Base-by-base conservation (phyloP, 1,284 basidiomycete species). In the Leccinum griseonigrum region DNA sequence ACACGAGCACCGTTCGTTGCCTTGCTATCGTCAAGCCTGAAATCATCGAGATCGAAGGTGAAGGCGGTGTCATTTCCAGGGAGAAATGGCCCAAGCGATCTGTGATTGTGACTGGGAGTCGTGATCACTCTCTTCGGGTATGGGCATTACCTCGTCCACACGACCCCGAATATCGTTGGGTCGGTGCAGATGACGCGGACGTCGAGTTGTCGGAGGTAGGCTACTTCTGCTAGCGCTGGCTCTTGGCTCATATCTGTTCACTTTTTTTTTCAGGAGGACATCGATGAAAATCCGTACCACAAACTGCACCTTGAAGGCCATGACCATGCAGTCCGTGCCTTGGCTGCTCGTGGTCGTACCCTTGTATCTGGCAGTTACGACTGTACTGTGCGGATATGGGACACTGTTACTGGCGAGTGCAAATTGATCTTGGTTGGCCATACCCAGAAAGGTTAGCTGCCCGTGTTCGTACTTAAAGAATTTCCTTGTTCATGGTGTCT, bases 321-420 rank as follows among this genome's bases (percentile, higher is more conserved):
- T 69, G 88, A 90, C 58, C 90, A 94, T 71, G 94, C 95, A 31
- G 95, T 98, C 14, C 86, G 95, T 60, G 94, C 94, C 4, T 81
- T 98, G n/a, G 93, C 95, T 31, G 92, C 94, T 10, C 83, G 94
- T 66, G 95, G 95, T 4, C 83, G 92, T 50, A 94, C 91, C 1
- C 83, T 97, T 53, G 91, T 96, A 26, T 96, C 94, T n/a, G 95
- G 95, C 31, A 96, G 94, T 69, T 98, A 98, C 76, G 96, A 98
- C 73, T 91, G 87, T 72, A 92, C 88, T 3, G 94, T 97, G 43
- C 87, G 95, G 43, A 91, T 97, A 38, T 98, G 96, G 95, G 95
- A 98, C 73, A 90, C 94, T 62, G 83, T 95, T 65, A 91, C 87
- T n/a, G 96, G 95, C 11, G 81, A 84, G 50, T 92, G 91, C 73